phyloP scores from a whole-genome alignment of 345 rosid genomes.

The Erucastrum elatum region DNA sequence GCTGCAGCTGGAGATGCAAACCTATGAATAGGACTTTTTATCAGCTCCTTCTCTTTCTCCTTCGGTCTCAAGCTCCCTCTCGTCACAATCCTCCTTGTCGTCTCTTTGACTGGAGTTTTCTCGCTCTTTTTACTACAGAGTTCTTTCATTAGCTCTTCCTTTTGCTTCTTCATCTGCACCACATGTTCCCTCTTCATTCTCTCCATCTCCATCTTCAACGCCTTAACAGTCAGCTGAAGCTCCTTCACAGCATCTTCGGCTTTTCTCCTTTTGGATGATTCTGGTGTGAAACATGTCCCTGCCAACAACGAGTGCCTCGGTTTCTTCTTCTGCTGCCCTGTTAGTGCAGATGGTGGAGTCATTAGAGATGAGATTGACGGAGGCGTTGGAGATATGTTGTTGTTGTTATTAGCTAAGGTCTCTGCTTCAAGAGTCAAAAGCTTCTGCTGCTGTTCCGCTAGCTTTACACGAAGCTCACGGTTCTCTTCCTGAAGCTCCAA shows the following conservation, averaged over 20 bases:
- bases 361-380: conserved; percentile 64
- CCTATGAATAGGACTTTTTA: conserved; percentile 75
- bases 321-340: conserved; percentile 58
- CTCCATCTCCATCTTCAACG: conserved; percentile 71
- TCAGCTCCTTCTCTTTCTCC: conserved; percentile 50
- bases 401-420: conserved; percentile 57
- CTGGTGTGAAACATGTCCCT: conserved; percentile 78
- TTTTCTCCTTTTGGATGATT: conserved; percentile 53
- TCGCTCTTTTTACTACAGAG: conserved; percentile 51
- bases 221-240: conserved; percentile 62
- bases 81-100: conserved; percentile 51
- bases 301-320: conserved; percentile 67
- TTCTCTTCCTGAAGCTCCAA: conserved; percentile 87
- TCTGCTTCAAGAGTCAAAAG: conserved; percentile 70
- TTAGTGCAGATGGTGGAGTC: conserved; percentile 67
- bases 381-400: conserved; percentile 64
- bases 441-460: conserved; percentile 75
- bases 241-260: conserved; percentile 58
- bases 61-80: conserved; percentile 67
- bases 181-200: conserved; percentile 77
- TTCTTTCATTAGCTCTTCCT: conserved; percentile 60
- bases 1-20: conserved; percentile 73
- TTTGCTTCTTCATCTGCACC: conserved; percentile 72
- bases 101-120: conserved; percentile 42
- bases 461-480: conserved; percentile 71